Percentiles rank a stretch among this genome's conserved stretches.
Evolutionary conservation across 2,329 filamentous ascomycete genomes (phyloP).

Genomic region (Aspergillus clavatus): DNA sequence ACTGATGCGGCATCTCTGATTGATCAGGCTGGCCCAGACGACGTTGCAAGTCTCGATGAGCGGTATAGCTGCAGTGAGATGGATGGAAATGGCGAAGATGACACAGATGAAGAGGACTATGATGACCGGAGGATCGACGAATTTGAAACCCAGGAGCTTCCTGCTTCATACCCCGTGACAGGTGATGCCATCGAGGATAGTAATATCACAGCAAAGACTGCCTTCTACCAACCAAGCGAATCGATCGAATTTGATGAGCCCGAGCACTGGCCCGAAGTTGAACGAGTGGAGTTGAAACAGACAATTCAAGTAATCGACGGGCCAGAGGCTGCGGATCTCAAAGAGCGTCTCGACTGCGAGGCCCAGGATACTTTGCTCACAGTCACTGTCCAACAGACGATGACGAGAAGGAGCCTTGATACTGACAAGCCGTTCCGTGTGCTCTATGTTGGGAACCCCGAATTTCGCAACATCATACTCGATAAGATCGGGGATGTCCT

Average conservation of each 20-base stretch:
- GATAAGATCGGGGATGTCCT: constrained; percentile 47
- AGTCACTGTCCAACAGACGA: constrained; percentile 42
- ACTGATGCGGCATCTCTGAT: constrained; percentile 43
- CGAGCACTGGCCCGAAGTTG: constrained; percentile 35
- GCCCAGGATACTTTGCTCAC: constrained; percentile 31
- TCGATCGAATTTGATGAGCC: constrained; percentile 43
- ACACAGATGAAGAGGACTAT: constrained; percentile 23
- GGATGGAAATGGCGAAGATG: constrained; percentile 29
- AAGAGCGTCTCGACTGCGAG: constrained; percentile 23
- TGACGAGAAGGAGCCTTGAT: constrained; percentile 37
- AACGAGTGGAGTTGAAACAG: constrained; percentile 40
- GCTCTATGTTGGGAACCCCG: constrained; percentile 39
- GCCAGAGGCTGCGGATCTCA: constrained; percentile 25
- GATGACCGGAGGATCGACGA: constrained; percentile 23
- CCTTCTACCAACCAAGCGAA: constrained; percentile 28
- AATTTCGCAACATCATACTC: constrained; percentile 39
- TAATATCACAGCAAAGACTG: constrained; percentile 31
- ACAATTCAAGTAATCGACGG: constrained; percentile 37
- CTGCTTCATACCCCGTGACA: constrained; percentile 25
- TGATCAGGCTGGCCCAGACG: constrained; percentile 39
- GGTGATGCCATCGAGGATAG: constrained; percentile 32
- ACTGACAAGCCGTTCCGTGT: constrained; percentile 43
- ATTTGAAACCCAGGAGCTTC: constrained; percentile 28
- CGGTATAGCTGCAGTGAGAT: constrained; percentile 35
- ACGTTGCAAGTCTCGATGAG: constrained; percentile 42